Base-by-base conservation (phyloP, 2,329 filamentous ascomycete genomes). In the Fusarium sarcochroum region DNA sequence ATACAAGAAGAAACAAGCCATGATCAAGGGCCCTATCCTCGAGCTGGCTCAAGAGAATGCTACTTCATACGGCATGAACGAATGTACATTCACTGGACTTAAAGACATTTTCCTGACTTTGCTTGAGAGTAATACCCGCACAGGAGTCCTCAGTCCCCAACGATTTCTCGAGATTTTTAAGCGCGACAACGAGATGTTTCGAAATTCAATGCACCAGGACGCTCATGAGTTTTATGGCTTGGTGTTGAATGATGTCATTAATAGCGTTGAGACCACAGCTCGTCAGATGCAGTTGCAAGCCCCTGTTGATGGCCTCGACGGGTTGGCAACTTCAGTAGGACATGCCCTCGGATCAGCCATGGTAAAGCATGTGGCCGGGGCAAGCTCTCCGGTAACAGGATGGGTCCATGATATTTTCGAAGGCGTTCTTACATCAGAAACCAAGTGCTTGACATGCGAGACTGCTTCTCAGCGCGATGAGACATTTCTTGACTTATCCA, bases 401-500 rank as follows among this genome's bases (percentile, higher is more conserved):
- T 98, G 96, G 95, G 95, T 99, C 23, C 95, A 98, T 80, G 94
- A 98, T 75, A 90, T 99, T 37, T 99, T 99, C 72, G 95, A 99
- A 79, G 96, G 96, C 23, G 91, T 94, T 3, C 82, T 99, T 71
- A 97, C 94, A 7, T 99, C 96, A 11, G 96, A 99, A 82, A 99
- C 96, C 34, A 92, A 95, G 77, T 99, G 96, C 79, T 82, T 99
- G 71, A 98, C 95, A 0, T 99, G 96, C 80, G 96, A 99, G 80
- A 98, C 94, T 52, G 90, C 93, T 25, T 99, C 96, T 7, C 94
- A 97, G 76, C 87, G 96, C 76, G 95, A 99, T 77, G 96, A 99
- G 81, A 93, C 94, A 0, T 99, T 99, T 76, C 83, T 99, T 49
- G 96, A 99, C 79, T 83, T 99, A 20, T 98, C 96, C 0, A 97